Conservation (phyloP, 2,329 filamentous ascomycete genomes). For the Cladophialophora exuberans region DNA sequence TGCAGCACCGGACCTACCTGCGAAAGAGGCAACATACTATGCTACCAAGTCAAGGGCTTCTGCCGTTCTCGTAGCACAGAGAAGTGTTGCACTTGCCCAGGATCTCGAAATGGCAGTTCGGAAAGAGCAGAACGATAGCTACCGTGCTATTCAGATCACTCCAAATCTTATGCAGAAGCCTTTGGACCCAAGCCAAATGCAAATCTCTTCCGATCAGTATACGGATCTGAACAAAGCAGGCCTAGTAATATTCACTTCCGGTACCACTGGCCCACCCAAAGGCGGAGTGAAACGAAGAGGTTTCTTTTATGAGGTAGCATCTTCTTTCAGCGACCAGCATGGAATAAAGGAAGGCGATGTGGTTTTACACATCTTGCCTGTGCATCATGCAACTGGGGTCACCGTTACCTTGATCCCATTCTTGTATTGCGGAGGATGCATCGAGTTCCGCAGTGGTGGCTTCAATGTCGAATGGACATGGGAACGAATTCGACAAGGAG, state of each 20-base stretch:
- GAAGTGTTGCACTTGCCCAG: conserved; percentile 8
- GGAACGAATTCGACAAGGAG: conserved; percentile 40
- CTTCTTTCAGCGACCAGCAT: conserved; percentile 23
- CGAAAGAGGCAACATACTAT: conserved; percentile 38
- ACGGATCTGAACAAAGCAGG: conserved; percentile 37
- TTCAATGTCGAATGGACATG: conserved; percentile 42
- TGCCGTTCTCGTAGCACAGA: conserved; percentile 18
- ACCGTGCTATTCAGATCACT: conserved; percentile 28
- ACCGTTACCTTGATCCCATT: conserved; percentile 39
- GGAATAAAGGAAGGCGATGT: conserved; percentile 34
- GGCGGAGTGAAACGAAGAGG: conserved; percentile 26
- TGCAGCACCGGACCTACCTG: conserved; percentile 29
- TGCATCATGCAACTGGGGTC: conserved; percentile 36
- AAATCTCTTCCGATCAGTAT: conserved; percentile 34
- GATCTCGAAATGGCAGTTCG: conserved; percentile 11
- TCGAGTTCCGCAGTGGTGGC: conserved; percentile 46
- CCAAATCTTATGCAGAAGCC: conserved; percentile 29
- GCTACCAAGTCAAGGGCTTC: conserved; percentile 23
- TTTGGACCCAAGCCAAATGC: conserved; percentile 14
- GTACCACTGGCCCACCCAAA: conserved; percentile 33
- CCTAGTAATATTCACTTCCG: conserved; percentile 36
- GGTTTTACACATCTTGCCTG: conserved; percentile 40
- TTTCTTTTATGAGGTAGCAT: conserved; percentile 29
- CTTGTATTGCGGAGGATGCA: conserved; percentile 43
- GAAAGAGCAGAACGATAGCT: conserved; percentile 1